Percentiles rank a stretch among this genome's conserved stretches.
phyloP scores from a whole-genome alignment of 2,329 filamentous ascomycete genomes.

The Fonsecaea nubica region DNA sequence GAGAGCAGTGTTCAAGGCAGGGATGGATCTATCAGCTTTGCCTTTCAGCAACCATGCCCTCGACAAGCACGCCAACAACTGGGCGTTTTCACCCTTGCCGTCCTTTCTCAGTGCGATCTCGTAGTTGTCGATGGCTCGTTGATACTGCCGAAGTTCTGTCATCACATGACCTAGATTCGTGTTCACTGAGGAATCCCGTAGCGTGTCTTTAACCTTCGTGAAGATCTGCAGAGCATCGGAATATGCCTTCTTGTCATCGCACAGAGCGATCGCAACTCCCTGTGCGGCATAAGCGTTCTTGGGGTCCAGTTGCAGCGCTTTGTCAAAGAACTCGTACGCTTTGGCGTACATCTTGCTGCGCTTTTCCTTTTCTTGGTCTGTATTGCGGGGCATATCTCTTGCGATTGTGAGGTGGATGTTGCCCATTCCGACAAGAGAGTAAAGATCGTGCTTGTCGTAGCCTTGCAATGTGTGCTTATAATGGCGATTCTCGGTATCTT shows the following conservation, averaged over 20 bases:
- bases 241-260: conserved; percentile 92
- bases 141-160: conserved; percentile 86
- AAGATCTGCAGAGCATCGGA: conserved; percentile 84
- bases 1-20: conserved; percentile 68
- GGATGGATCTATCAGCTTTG: conserved; percentile 68
- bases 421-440: conserved; percentile 94
- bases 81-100: conserved; percentile 58
- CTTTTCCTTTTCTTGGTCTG: conserved; percentile 89
- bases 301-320: conserved; percentile 90
- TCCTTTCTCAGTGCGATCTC: conserved; percentile 83
- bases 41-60: conserved; percentile 86
- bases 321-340: conserved; percentile 98
- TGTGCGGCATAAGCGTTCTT: conserved; percentile 97
- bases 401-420: conserved; percentile 89
- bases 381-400: conserved; percentile 90
- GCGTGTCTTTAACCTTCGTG: conserved; percentile 84
- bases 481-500: conserved; percentile 90
- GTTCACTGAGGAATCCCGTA: conserved; percentile 86
- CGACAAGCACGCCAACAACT: conserved; percentile 83
- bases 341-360: conserved; percentile 84
- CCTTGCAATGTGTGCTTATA: conserved; percentile 96
- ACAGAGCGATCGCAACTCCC: conserved; percentile 89
- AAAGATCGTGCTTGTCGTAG: conserved; percentile 97
- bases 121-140: conserved; percentile 91
- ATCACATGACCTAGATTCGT: conserved; percentile 95